Evolutionary conservation across 139 green algal genomes (phyloP), one percentile per base, ranked within the genome.

Genomic region (Edaphochlamys debaryana): DNA sequence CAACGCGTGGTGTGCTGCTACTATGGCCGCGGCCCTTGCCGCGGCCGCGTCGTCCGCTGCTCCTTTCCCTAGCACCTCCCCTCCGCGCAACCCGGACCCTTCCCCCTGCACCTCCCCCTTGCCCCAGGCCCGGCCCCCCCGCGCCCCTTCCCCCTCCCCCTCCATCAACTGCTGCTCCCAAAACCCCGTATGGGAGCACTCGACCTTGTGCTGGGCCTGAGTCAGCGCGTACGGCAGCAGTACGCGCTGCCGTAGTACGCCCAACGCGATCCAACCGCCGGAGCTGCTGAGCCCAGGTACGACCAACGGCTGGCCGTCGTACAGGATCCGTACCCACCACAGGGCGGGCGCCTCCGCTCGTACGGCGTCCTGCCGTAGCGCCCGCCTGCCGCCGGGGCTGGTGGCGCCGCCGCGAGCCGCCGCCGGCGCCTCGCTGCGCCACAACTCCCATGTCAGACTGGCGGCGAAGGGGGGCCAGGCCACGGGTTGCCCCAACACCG

Each of bases 401-500:
- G 29, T 9, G 64, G 29, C 62, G 32, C 32, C 64, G 3, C 45
- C 25, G n/a, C 45, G 0, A 7, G n/a, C n/a, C n/a, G n/a, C n/a
- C n/a, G n/a, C n/a, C n/a, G n/a, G n/a, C n/a, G n/a, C n/a, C n/a
- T n/a, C n/a, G n/a, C n/a, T n/a, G n/a, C n/a, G 78, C 92, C 92
- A 95, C 41, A 95, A 85, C 89, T 95, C 92, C 56, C 93, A 90
- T 19, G 89, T 79, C 22, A 94, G 36, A 71, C 88, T 86, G 41
- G 79, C 74, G 0, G 85, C 66, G 76, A 92, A 95, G 40, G 84
- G 82, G 4, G 92, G 92, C 92, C 92, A 95, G 56, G 42, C 52
- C 37, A 79, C 68, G 0, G 48, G 78, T 66, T 84, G 78, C 41
- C 66, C 66, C 48, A 84, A 66, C 66, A 84, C 78, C 30, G 78